A percentile compares a stretch with the other conserved stretches of the same genome.
phyloP scores from a whole-genome alignment of 192 early-diverging fungal genomes.

The Funneliformis mosseae region DNA sequence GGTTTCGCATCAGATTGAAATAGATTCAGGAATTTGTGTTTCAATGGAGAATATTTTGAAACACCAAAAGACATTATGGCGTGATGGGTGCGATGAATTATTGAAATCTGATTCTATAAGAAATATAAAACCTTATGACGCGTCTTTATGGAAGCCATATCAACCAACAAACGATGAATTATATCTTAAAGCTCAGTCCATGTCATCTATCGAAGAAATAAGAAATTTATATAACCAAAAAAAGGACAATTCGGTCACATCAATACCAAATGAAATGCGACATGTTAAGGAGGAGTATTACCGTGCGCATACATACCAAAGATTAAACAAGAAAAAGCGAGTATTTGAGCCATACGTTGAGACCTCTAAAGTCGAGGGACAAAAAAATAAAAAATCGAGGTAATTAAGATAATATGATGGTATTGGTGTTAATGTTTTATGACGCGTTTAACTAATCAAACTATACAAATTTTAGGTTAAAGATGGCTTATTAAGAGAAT shows the following conservation, averaged over 20 bases:
- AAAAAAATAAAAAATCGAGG: too few relatives aligned
- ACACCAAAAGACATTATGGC: background rate
- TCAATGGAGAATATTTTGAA: constrained; percentile 45
- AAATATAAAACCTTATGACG: background rate
- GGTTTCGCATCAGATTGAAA: constrained; percentile 67
- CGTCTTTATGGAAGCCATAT: background rate
- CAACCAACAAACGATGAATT: background rate
- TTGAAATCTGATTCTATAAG: background rate
- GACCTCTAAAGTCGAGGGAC: background rate
- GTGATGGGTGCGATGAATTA: background rate
- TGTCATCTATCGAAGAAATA: constrained; percentile 37
- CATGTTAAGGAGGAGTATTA: too few relatives aligned
- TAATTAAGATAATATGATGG: too few relatives aligned
- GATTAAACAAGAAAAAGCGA: background rate
- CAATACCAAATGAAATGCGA: too few relatives aligned
- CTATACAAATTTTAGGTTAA: too few relatives aligned
- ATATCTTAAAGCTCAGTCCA: constrained; percentile 38
- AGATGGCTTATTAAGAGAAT: too few relatives aligned
- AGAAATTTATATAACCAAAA: constrained; percentile 28
- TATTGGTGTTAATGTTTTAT: too few relatives aligned
- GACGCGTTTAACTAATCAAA: too few relatives aligned
- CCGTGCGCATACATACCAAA: background rate
- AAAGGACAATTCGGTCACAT: background rate
- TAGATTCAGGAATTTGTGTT: constrained; percentile 53
- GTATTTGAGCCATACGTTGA: background rate